Conservation (phyloP, 768 basidiomycete genomes). For the Termitomyces sp. region DNA sequence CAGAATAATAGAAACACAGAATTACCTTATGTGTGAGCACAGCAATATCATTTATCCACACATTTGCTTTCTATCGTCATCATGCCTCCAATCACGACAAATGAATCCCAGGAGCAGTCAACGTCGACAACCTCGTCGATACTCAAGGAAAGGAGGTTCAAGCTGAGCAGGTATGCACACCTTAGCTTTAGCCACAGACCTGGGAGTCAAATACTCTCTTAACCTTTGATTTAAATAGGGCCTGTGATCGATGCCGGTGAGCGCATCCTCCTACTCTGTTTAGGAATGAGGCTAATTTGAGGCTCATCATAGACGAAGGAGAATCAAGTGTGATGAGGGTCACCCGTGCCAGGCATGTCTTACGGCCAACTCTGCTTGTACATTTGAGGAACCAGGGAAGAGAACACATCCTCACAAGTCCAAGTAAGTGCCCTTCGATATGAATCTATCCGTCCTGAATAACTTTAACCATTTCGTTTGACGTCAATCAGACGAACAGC, state of each 20-base stretch:
- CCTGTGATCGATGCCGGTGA: slow-evolving; percentile 89
- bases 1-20: slow-evolving; percentile 8
- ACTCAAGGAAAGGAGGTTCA: slow-evolving; percentile 80
- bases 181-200: neutral
- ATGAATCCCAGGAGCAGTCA: slow-evolving; percentile 37
- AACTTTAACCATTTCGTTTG: slow-evolving; percentile 1
- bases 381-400: slow-evolving; percentile 85
- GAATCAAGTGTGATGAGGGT: slow-evolving; percentile 87
- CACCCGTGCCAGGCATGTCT: slow-evolving; percentile 86
- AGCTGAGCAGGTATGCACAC: slow-evolving; percentile 68
- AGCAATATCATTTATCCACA: slow-evolving; percentile 16
- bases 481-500: slow-evolving; percentile 55
- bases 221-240: slow-evolving; percentile 37
- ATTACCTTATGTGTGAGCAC: slow-evolving; percentile 10
- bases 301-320: slow-evolving; percentile 48
- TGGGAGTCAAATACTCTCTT: neutral
- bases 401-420: slow-evolving; percentile 84
- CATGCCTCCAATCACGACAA: slow-evolving; percentile 43
- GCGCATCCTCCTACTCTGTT: slow-evolving; percentile 17
- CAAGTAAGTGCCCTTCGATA: slow-evolving; percentile 47
- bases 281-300: neutral
- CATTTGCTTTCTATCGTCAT: slow-evolving; percentile 24
- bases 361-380: slow-evolving; percentile 77
- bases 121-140: slow-evolving; percentile 36
- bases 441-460: neutral